phyloP scores from a whole-genome alignment of 257 asterid species.

The Solanum neorickii region DNA sequence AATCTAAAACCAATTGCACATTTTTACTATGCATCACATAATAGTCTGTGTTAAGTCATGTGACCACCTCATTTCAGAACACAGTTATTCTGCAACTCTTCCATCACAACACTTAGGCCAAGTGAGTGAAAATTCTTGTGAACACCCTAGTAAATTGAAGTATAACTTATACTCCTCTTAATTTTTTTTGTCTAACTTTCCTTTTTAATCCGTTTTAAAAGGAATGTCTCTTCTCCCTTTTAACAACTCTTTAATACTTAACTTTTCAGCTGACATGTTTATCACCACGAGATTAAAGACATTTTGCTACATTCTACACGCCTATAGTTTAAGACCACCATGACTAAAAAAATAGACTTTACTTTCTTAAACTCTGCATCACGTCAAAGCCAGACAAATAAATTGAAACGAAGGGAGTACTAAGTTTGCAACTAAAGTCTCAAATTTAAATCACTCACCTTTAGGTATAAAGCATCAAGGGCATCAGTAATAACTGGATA shows the following conservation, averaged over 20 bases:
- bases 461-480: conserved; percentile 62
- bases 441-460: conserved; percentile 28
- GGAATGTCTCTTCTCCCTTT: not conserved
- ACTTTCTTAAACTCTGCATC: not conserved
- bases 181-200: not conserved
- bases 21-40: not conserved
- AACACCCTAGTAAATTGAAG: not conserved
- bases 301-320: not conserved
- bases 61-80: not conserved
- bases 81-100: not conserved
- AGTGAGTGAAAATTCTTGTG: not conserved
- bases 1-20: not conserved
- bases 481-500: conserved; percentile 20
- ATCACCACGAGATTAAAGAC: not conserved
- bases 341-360: not conserved
- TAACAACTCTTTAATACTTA: not conserved
- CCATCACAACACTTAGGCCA: not conserved
- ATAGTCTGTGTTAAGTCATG: not conserved
- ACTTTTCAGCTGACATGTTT: not conserved
- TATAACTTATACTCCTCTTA: not conserved
- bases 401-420: not conserved
- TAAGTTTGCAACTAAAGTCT: not conserved
- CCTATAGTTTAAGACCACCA: not conserved
- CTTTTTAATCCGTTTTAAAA: not conserved
- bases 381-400: not conserved